Conservation (phyloP, 345 rosid species). For the Eucalyptus pauciflora region DNA sequence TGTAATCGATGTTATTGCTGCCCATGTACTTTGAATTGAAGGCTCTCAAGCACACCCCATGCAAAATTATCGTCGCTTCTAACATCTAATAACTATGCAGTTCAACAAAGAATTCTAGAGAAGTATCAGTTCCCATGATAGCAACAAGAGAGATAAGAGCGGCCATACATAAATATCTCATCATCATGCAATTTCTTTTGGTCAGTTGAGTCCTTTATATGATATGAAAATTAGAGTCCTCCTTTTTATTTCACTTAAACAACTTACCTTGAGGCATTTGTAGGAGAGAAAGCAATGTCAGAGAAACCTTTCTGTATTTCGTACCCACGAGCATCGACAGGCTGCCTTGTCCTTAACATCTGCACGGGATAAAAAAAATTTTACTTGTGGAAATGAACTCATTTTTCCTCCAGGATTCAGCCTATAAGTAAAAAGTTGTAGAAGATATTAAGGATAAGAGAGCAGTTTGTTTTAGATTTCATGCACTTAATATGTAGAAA, state of each 20-base stretch:
- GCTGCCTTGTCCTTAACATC: conserved; percentile 48
- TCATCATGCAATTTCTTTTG: neutral
- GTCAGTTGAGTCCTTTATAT: neutral
- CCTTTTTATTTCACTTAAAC: neutral
- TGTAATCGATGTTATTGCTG: neutral
- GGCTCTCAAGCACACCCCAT: neutral
- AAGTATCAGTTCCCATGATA: neutral
- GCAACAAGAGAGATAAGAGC: neutral
- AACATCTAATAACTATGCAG: neutral
- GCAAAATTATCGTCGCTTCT: neutral
- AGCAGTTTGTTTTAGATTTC: neutral
- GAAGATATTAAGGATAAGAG: neutral
- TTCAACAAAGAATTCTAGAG: neutral
- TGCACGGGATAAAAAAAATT: conserved; percentile 2
- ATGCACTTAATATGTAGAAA: neutral
- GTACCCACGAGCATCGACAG: conserved; percentile 43
- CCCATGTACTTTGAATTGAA: neutral
- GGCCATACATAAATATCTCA: neutral
- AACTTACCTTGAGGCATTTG: conserved; percentile 56
- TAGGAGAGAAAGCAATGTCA: conserved; percentile 48
- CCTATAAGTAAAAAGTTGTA: neutral
- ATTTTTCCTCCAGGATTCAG: neutral
- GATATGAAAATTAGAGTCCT: neutral
- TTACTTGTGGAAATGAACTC: neutral
- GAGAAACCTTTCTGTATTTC: conserved; percentile 41